A percentile compares a stretch with the other conserved stretches of the same genome.
phyloP scores from a whole-genome alignment of 805 yeast genomes.

The Clavispora vitiphila region DNA sequence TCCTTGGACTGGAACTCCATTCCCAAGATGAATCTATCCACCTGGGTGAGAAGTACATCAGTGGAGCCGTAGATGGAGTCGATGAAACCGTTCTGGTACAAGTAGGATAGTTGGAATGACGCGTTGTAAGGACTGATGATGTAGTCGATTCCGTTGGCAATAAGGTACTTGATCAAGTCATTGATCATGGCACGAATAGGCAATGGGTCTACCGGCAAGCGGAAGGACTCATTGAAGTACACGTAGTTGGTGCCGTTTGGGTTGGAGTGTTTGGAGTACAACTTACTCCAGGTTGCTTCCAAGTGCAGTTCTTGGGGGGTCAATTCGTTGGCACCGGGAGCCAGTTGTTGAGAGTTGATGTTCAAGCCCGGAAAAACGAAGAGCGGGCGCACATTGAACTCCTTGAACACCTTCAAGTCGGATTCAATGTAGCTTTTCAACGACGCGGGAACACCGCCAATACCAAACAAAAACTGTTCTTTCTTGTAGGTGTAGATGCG shows the following conservation, averaged over 20 bases:
- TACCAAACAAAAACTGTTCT: slow-evolving; percentile 67
- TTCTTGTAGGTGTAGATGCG: slow-evolving; percentile 56
- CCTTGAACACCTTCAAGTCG: slow-evolving; percentile 58
- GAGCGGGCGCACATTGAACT: slow-evolving; percentile 65
- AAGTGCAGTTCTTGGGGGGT: slow-evolving; percentile 37
- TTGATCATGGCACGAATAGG: slow-evolving; percentile 46
- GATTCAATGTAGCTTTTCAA: slow-evolving; percentile 51
- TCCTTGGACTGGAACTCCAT: slow-evolving; percentile 63
- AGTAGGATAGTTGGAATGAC: slow-evolving; percentile 72
- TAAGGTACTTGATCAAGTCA: slow-evolving; percentile 55
- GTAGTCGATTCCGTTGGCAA: slow-evolving; percentile 53
- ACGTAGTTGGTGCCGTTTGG: slow-evolving; percentile 17
- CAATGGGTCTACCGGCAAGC: slow-evolving; percentile 47
- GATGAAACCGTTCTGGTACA: slow-evolving; percentile 50
- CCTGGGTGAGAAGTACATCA: slow-evolving; percentile 60
- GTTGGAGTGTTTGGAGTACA: slow-evolving; percentile 21
- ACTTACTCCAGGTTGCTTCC: slow-evolving; percentile 36
- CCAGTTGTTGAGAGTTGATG: slow-evolving; percentile 31
- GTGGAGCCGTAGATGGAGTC: slow-evolving; percentile 83
- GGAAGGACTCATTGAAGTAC: slow-evolving; percentile 41
- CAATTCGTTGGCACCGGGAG: slow-evolving; percentile 31
- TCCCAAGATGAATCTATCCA: slow-evolving; percentile 68
- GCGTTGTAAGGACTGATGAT: slow-evolving; percentile 80
- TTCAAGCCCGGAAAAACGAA: slow-evolving; percentile 72
- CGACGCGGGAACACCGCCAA: slow-evolving; percentile 76